Evolutionary conservation across 306 rosid genomes (phyloP).

Genomic region (Gastrolobium bilobum): DNA sequence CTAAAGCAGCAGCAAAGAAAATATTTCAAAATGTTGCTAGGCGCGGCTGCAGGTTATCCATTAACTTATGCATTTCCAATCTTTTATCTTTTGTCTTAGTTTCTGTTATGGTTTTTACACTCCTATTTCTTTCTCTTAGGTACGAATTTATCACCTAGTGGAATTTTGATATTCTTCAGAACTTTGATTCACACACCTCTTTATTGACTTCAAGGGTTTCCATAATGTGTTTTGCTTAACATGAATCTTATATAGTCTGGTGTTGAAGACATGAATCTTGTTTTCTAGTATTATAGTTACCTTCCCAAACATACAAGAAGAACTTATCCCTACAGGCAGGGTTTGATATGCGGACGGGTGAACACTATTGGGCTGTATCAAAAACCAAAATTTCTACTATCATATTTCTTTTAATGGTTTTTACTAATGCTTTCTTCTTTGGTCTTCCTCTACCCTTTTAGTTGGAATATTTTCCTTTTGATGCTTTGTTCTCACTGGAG

Average conservation of each 20-base stretch:
- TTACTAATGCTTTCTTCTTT: not conserved
- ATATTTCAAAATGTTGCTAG: slow-evolving; percentile 85
- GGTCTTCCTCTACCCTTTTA: not conserved
- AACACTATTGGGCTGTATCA: not conserved
- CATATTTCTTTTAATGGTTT: not conserved
- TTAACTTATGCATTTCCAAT: slow-evolving; percentile 13
- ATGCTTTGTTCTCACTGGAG: not conserved
- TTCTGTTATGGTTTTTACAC: slow-evolving; percentile 12
- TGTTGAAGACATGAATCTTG: not conserved
- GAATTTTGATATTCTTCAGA: not conserved
- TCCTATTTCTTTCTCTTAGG: not conserved
- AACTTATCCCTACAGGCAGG: not conserved
- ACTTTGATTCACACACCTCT: not conserved
- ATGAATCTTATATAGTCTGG: not conserved
- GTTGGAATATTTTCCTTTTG: not conserved
- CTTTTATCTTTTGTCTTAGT: not conserved
- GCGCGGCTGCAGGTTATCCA: slow-evolving; percentile 70
- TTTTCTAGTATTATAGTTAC: not conserved
- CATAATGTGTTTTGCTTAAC: not conserved
- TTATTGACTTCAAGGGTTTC: not conserved
- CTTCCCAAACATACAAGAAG: not conserved
- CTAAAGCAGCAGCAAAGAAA: slow-evolving; percentile 85
- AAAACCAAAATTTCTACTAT: not conserved
- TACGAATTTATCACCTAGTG: not conserved
- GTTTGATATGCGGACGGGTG: not conserved